Conservation (phyloP, 2,329 filamentous ascomycete species). For the Aureobasidium sp. region DNA sequence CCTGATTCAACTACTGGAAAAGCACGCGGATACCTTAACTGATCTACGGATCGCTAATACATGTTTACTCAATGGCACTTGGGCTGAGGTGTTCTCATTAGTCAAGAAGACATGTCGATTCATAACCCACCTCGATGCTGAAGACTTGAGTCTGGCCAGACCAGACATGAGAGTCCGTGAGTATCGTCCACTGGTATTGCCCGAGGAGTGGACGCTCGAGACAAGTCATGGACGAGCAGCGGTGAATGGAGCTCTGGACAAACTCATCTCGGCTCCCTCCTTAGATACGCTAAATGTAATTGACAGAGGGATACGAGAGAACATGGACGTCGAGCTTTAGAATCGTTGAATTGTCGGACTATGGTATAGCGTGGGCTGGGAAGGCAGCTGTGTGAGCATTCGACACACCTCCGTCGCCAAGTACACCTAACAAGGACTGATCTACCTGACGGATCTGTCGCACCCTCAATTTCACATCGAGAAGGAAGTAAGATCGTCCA, state of each 20-base stretch:
- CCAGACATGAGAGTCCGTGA: not conserved
- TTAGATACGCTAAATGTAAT: not conserved
- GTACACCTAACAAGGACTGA: no score
- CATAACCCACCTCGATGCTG: not conserved
- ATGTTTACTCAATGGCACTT: not conserved
- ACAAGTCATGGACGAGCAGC: not conserved
- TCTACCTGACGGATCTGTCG: not conserved
- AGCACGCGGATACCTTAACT: not conserved
- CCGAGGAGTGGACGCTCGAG: not conserved
- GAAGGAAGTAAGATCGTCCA: not conserved
- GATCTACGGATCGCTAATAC: not conserved
- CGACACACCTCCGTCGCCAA: no score
- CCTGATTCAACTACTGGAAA: not conserved
- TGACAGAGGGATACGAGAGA: not conserved
- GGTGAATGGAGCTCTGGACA: not conserved
- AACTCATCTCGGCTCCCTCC: not conserved
- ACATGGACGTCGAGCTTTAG: not conserved
- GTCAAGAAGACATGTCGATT: not conserved
- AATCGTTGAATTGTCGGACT: no score
- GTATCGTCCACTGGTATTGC: not conserved
- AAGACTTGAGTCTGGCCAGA: not conserved
- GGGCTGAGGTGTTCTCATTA: not conserved
- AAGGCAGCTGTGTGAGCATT: no score
- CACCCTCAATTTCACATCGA: not conserved
- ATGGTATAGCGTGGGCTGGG: no score